Evolutionary conservation across 352 stramenopile species (phyloP).

Genomic region (Pythium grandisporangium): DNA sequence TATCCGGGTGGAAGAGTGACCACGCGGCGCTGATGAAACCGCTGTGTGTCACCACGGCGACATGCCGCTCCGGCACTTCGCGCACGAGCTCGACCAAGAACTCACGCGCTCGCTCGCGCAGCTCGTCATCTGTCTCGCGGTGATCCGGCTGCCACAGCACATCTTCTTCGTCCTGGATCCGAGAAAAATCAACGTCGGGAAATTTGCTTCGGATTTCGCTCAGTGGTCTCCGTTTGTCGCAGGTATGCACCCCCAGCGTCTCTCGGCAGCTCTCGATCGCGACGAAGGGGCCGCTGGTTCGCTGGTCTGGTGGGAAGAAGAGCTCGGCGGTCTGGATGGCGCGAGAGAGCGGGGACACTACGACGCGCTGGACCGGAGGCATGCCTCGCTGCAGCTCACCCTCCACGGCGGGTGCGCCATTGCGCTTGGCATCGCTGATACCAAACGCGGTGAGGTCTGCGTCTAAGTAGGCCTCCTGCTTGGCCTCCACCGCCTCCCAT

Average conservation of each 20-base stretch:
- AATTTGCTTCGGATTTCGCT: constrained; percentile 38
- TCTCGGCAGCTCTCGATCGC: constrained; percentile 60
- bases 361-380: constrained; percentile 43
- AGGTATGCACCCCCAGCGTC: constrained; percentile 54
- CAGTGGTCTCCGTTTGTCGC: constrained; percentile 46
- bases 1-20: constrained; percentile 23
- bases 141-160: constrained; percentile 39
- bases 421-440: constrained; percentile 31
- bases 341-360: constrained; percentile 60
- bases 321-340: constrained; percentile 61
- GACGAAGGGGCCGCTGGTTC: constrained; percentile 27
- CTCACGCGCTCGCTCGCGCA: constrained; percentile 24
- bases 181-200: constrained; percentile 48
- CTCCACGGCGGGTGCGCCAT: constrained; percentile 21
- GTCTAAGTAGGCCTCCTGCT: constrained; percentile 49
- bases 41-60: constrained; percentile 55
- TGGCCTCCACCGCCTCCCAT: constrained; percentile 57
- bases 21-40: constrained; percentile 59
- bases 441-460: constrained; percentile 51
- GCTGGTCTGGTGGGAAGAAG: constrained; percentile 38
- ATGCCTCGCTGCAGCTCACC: constrained; percentile 39
- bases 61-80: constrained; percentile 37
- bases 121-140: constrained; percentile 54
- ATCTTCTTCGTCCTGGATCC: constrained; percentile 44
- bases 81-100: constrained; percentile 49